These are phyloP conservation scores for Pleurotus djamor DNA, from an alignment of 768 basidiomycete genomes.

Conservation along the genomic window DNA sequence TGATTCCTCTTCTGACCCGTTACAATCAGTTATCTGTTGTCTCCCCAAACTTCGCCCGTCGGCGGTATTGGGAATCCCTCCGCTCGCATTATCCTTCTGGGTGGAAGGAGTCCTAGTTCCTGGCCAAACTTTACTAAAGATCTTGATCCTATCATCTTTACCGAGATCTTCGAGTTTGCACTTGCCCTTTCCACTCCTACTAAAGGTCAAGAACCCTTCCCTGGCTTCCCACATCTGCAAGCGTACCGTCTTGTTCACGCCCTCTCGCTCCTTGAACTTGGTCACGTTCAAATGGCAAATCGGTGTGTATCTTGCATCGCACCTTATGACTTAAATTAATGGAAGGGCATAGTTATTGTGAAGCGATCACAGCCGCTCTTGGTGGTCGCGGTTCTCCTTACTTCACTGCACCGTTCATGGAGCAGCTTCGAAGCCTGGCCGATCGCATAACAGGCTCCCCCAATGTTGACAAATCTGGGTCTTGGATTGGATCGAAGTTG, in stretches of 20 bases:
- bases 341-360: conserved; percentile 70
- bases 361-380: conserved; percentile 76
- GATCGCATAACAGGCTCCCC: conserved; percentile 77
- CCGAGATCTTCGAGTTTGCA: conserved; percentile 92
- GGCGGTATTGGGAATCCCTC: conserved; percentile 68
- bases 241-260: conserved; percentile 86
- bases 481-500: conserved; percentile 87
- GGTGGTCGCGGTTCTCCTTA: conserved; percentile 57
- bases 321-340: neutral
- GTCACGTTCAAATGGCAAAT: conserved; percentile 73
- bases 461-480: conserved; percentile 71
- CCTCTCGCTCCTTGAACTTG: conserved; percentile 72
- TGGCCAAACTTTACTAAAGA: conserved; percentile 58
- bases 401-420: conserved; percentile 61
- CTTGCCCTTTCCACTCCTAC: conserved; percentile 64
- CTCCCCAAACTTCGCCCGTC: conserved; percentile 75
- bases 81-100: conserved; percentile 70
- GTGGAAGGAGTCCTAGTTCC: conserved; percentile 57
- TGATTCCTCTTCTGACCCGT: conserved; percentile 10
- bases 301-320: conserved; percentile 42
- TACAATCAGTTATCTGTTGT: conserved; percentile 74
- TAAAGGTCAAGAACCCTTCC: conserved; percentile 87
- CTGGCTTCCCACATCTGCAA: conserved; percentile 83
- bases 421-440: conserved; percentile 74
- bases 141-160: conserved; percentile 75